phyloP scores from a whole-genome alignment of 2,329 filamentous ascomycete species.

The Stachybotrys echinatus region DNA sequence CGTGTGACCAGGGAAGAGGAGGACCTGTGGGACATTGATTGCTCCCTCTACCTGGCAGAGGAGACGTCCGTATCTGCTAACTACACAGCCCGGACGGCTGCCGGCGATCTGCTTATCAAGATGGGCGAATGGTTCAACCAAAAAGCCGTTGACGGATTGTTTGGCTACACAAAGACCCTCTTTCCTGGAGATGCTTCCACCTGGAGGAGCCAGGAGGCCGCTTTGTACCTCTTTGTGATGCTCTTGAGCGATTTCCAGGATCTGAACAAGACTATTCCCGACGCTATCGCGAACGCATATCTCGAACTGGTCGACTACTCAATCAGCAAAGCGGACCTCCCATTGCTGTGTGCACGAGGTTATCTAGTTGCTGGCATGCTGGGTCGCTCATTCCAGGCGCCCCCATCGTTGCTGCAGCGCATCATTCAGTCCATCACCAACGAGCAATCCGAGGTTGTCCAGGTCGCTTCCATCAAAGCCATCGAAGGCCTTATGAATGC shows the following conservation, averaged over 20 bases:
- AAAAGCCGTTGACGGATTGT: constrained; percentile 71
- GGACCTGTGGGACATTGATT: constrained; percentile 92
- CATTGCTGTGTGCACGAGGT: constrained; percentile 78
- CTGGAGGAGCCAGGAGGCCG: constrained; percentile 69
- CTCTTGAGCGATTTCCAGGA: constrained; percentile 80
- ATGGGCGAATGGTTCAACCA: constrained; percentile 82
- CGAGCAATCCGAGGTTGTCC: constrained; percentile 81
- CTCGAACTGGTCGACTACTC: constrained; percentile 76
- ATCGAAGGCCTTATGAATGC: constrained; percentile 62
- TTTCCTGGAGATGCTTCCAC: constrained; percentile 51
- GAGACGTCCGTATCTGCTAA: constrained; percentile 93
- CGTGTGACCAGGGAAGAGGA: constrained; percentile 92
- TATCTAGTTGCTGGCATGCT: constrained; percentile 81
- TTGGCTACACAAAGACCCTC: constrained; percentile 68
- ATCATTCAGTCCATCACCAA: constrained; percentile 70
- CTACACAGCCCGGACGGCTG: constrained; percentile 90
- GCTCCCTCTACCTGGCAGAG: constrained; percentile 91
- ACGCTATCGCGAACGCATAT: constrained; percentile 66
- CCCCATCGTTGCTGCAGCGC: constrained; percentile 61
- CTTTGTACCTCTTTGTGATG: constrained; percentile 80
- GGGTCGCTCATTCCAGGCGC: constrained; percentile 61
- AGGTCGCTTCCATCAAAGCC: constrained; percentile 85
- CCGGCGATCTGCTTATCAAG: constrained; percentile 88
- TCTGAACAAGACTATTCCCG: constrained; percentile 63
- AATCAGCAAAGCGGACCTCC: constrained; percentile 62